phyloP scores from a whole-genome alignment of 768 basidiomycete genomes.

The Lactarius tabidus region DNA sequence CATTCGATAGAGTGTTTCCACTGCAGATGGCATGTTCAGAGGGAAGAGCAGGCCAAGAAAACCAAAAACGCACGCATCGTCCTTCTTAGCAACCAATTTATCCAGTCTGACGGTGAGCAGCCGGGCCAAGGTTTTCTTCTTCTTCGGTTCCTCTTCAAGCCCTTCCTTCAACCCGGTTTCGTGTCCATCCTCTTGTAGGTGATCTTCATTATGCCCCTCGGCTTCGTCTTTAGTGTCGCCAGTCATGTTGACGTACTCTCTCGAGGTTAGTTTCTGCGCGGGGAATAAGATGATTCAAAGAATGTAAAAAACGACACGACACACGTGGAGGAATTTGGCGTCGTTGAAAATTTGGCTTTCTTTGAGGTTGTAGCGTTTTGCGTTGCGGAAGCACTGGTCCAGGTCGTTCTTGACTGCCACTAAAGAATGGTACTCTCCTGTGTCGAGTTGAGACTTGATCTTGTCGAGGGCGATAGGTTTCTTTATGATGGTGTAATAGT shows the following conservation, averaged over 20 bases:
- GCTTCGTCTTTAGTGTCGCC: slow-evolving; percentile 41
- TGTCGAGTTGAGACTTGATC: slow-evolving; percentile 75
- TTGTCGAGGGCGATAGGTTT: slow-evolving; percentile 85
- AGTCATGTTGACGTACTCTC: slow-evolving; percentile 44
- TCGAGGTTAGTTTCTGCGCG: slow-evolving; percentile 44
- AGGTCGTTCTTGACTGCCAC: slow-evolving; percentile 67
- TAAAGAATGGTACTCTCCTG: slow-evolving; percentile 54
- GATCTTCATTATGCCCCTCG: slow-evolving; percentile 33
- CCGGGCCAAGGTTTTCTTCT: slow-evolving; percentile 56
- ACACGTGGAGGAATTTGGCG: slow-evolving; percentile 76
- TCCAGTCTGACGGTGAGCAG: slow-evolving; percentile 65
- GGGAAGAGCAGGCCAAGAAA: slow-evolving; percentile 6
- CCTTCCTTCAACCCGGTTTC: slow-evolving; percentile 39
- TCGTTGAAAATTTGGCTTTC: slow-evolving; percentile 77
- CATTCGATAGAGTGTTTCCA: slow-evolving; percentile 60
- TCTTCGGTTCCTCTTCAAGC: slow-evolving; percentile 46
- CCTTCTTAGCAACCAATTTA: slow-evolving; percentile 69
- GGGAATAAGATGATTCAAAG: slow-evolving; percentile 4
- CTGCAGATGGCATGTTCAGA: slow-evolving; percentile 34
- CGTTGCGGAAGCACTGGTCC: slow-evolving; percentile 76
- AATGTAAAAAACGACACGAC: slow-evolving; percentile 30
- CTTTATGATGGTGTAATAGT: slow-evolving; percentile 80
- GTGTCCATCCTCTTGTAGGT: slow-evolving; percentile 33
- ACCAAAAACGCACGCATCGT: slow-evolving; percentile 55
- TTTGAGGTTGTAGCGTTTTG: slow-evolving; percentile 76